A percentile compares a stretch with the other conserved stretches of the same genome.
phyloP scores from a whole-genome alignment of 352 stramenopile genomes.

The Pythium rhizo-oryzae region DNA sequence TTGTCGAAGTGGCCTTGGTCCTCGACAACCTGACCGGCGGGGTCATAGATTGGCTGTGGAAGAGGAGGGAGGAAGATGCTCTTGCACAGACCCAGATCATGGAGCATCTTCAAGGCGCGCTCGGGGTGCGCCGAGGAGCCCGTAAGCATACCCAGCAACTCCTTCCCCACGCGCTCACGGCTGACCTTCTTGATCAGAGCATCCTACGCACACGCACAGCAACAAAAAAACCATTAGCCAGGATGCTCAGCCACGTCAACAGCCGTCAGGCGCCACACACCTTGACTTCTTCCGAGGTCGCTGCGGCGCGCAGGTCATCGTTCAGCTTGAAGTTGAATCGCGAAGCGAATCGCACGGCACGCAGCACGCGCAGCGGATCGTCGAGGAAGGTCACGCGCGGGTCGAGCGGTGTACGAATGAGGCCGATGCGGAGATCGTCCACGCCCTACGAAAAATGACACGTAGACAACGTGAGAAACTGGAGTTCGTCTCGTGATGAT shows the following conservation, averaged over 20 bases:
- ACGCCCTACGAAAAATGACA: slow-evolving; percentile 56
- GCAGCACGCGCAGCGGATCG: slow-evolving; percentile 96
- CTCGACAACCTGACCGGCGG: slow-evolving; percentile 28
- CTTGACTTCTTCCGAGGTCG: slow-evolving; percentile 53
- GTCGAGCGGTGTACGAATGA: slow-evolving; percentile 95
- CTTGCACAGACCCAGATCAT: slow-evolving; percentile 55
- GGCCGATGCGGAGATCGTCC: slow-evolving; percentile 87
- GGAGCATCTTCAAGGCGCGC: slow-evolving; percentile 53
- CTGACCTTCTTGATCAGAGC: slow-evolving; percentile 78
- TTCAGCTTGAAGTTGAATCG: slow-evolving; percentile 94
- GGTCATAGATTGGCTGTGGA: slow-evolving; percentile 38
- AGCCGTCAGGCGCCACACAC: too few species aligned
- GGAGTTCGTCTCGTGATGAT: too few species aligned
- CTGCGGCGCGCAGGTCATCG: slow-evolving; percentile 75
- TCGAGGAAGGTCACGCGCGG: slow-evolving; percentile 96
- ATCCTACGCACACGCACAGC: slow-evolving; percentile 35
- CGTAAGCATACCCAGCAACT: slow-evolving; percentile 68
- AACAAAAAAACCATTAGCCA: too few species aligned
- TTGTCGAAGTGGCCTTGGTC: slow-evolving; percentile 10
- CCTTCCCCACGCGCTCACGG: slow-evolving; percentile 79
- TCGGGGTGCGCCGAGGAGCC: slow-evolving; percentile 65
- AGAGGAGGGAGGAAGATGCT: slow-evolving; percentile 59
- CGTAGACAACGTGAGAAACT: too few species aligned
- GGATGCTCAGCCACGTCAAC: too few species aligned
- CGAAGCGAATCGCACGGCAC: slow-evolving; percentile 96